Percentiles rank a stretch among this genome's conserved stretches.
These are phyloP conservation scores for Blastomyces parvus DNA, from an alignment of 2,329 filamentous ascomycete genomes.

Conservation along the genomic window DNA sequence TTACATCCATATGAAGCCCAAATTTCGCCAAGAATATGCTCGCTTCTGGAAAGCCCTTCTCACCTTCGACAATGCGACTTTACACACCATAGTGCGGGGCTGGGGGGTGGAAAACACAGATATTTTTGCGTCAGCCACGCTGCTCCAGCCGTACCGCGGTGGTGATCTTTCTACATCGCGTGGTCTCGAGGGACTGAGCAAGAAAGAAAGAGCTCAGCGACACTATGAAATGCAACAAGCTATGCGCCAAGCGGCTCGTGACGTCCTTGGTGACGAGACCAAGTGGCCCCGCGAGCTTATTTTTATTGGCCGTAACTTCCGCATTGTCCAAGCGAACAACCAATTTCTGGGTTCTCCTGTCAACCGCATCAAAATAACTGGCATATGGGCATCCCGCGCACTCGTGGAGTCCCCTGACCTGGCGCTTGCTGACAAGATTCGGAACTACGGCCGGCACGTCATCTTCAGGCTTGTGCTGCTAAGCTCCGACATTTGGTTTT, in stretches of 20 bases:
- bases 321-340: slow-evolving; percentile 89
- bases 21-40: slow-evolving; percentile 77
- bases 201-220: slow-evolving; percentile 47
- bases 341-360: slow-evolving; percentile 83
- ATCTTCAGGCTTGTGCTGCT: slow-evolving; percentile 72
- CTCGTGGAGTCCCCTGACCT: slow-evolving; percentile 66
- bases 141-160: slow-evolving; percentile 84
- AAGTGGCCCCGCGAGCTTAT: slow-evolving; percentile 86
- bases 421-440: slow-evolving; percentile 51
- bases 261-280: slow-evolving; percentile 72
- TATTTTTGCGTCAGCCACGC: slow-evolving; percentile 80
- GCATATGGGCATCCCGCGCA: slow-evolving; percentile 75
- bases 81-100: slow-evolving; percentile 58
- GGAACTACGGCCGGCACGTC: slow-evolving; percentile 65
- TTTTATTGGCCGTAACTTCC: slow-evolving; percentile 83
- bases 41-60: slow-evolving; percentile 89
- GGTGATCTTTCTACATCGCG: slow-evolving; percentile 59
- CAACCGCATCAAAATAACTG: slow-evolving; percentile 87
- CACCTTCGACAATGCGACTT: slow-evolving; percentile 80
- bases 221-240: slow-evolving; percentile 74
- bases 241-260: slow-evolving; percentile 61
- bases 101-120: slow-evolving; percentile 90
- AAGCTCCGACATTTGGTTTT: slow-evolving; percentile 71
- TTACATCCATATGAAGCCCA: slow-evolving; percentile 79
- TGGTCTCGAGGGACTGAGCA: slow-evolving; percentile 43